These are phyloP conservation scores for Heterobasidion irregulare DNA, from an alignment of 1,284 basidiomycete genomes.

Conservation along the genomic window DNA sequence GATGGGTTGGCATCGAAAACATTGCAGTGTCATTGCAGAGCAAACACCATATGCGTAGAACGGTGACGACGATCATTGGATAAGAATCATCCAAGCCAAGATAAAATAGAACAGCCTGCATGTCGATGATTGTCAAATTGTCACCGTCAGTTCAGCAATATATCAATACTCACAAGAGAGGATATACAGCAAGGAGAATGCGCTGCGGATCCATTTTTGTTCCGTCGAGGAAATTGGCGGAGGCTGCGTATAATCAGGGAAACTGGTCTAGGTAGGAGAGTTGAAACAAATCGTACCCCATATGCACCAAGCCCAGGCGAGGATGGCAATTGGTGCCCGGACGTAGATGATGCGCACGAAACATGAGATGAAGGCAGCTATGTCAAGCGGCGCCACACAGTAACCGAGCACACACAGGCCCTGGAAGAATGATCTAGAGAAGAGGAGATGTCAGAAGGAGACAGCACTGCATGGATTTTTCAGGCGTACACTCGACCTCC, in stretches of 20 bases:
- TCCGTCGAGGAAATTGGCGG: conserved; percentile 90
- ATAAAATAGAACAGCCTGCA: conserved; percentile 76
- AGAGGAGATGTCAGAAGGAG: conserved; percentile 2
- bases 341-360: conserved; percentile 84
- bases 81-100: conserved; percentile 91
- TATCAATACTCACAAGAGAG: conserved; percentile 58
- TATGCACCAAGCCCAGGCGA: conserved; percentile 89
- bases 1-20: no score
- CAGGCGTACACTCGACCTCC: conserved; percentile 78
- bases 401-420: conserved; percentile 89
- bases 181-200: conserved; percentile 88
- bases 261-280: not conserved
- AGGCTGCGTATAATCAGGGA: conserved; percentile 41
- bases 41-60: no score
- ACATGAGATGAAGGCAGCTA: conserved; percentile 81
- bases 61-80: conserved; percentile 39
- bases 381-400: conserved; percentile 83
- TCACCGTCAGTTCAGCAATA: not conserved
- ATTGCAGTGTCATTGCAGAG: no score
- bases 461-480: not conserved
- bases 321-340: conserved; percentile 74
- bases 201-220: conserved; percentile 86
- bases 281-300: conserved; percentile 64
- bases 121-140: not conserved
- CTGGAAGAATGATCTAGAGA: conserved; percentile 85